Evolutionary conservation across 2,329 filamentous ascomycete genomes (phyloP).

Genomic region (Cryphonectria japonica): DNA sequence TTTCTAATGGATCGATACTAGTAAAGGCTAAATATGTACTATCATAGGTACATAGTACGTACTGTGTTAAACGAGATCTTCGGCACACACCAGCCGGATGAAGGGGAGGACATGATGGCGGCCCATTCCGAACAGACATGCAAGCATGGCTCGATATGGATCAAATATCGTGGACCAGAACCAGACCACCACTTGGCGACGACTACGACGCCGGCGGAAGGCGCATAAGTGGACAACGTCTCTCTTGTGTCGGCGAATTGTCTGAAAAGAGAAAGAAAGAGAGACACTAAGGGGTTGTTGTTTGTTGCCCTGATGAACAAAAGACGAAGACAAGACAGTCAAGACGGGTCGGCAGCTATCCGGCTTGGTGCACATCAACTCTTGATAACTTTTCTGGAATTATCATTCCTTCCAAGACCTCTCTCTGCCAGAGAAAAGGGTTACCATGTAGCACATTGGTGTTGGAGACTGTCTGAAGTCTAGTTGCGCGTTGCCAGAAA

Average conservation of each 20-base stretch:
- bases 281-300: no score
- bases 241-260: not conserved
- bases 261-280: no score
- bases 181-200: not conserved
- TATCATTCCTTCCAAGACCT: not conserved
- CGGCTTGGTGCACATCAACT: not conserved
- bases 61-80: not conserved
- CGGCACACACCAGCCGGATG: not conserved
- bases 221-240: not conserved
- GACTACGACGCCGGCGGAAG: not conserved
- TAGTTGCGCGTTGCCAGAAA: slow-evolving; percentile 5
- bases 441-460: not conserved
- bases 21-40: not conserved
- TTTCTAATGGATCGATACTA: not conserved
- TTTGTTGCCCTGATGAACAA: not conserved
- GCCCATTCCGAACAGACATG: not conserved
- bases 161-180: not conserved
- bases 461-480: slow-evolving; percentile 10
- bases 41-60: not conserved
- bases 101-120: not conserved
- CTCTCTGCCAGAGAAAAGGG: no score
- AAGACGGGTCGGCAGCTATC: slow-evolving; percentile 1
- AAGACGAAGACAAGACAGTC: not conserved
- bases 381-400: not conserved
- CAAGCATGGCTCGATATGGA: not conserved